phyloP scores from a whole-genome alignment of 345 rosid species.

The Eucalyptus tenuipes region DNA sequence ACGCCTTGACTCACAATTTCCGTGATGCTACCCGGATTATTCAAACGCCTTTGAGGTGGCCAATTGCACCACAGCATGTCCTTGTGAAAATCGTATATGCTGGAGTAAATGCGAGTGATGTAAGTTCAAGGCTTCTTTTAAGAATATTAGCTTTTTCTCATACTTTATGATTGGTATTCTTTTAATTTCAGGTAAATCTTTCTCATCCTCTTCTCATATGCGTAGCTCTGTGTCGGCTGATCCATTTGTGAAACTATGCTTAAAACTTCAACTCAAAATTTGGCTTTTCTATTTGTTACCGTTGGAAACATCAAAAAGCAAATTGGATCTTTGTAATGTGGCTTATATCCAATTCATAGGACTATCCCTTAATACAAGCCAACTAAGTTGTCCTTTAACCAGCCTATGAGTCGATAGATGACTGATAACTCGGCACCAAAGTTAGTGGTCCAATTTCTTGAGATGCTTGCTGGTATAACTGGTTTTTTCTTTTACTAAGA shows the following conservation, averaged over 20 bases:
- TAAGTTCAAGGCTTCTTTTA: conserved; percentile 34
- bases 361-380: background rate
- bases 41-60: conserved; percentile 33
- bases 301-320: background rate
- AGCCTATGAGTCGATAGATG: background rate
- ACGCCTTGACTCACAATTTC: conserved; percentile 74
- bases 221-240: background rate
- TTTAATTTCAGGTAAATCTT: background rate
- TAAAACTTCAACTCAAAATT: background rate
- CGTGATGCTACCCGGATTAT: conserved; percentile 69
- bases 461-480: background rate
- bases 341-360: background rate
- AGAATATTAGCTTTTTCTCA: background rate
- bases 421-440: background rate
- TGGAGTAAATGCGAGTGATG: conserved; percentile 99
- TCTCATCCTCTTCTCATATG: background rate
- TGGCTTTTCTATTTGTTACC: background rate
- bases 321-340: background rate
- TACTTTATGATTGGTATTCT: background rate
- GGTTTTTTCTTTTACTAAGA: background rate
- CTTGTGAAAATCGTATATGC: conserved; percentile 79
- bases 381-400: background rate
- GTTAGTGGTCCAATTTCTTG: background rate
- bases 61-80: conserved; percentile 61
- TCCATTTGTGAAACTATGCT: background rate